Evolutionary conservation across 106 monocot genomes (phyloP).

Genomic region (Phalaenopsis equestris): DNA sequence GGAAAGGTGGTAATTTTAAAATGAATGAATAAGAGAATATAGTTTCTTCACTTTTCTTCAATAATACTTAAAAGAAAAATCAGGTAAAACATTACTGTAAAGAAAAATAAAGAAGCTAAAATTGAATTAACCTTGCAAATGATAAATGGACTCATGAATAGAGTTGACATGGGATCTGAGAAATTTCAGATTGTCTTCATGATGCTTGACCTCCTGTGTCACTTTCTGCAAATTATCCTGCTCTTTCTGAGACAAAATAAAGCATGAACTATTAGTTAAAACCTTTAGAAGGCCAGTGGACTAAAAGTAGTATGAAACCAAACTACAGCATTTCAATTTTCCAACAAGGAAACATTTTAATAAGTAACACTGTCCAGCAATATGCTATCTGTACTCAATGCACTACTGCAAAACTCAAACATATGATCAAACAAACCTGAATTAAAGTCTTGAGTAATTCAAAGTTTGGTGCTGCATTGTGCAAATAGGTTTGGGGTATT

Average conservation of each 20-base stretch:
- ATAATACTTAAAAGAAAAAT: background rate
- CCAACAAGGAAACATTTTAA: background rate
- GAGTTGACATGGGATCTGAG: conserved; percentile 37
- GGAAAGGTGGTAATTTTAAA: too few species aligned
- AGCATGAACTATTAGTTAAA: background rate
- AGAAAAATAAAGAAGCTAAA: background rate
- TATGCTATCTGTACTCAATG: background rate
- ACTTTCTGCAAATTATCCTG: conserved; percentile 55
- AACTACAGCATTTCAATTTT: background rate
- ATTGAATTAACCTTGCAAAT: conserved; percentile 30
- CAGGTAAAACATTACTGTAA: background rate
- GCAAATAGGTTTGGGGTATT: background rate
- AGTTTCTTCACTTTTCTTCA: too few species aligned
- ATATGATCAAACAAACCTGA: conserved; percentile 4
- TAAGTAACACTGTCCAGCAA: background rate
- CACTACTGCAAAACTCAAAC: background rate
- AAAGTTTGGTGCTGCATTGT: background rate
- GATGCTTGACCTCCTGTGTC: conserved; percentile 61
- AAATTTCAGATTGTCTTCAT: conserved; percentile 59
- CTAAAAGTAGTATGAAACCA: background rate
- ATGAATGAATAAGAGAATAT: too few species aligned
- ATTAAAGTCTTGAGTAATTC: conserved; percentile 10
- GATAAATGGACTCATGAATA: conserved; percentile 36
- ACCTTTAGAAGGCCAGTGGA: background rate
- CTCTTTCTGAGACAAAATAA: conserved; percentile 35